phyloP scores from a whole-genome alignment of 345 rosid species.

The Melaleuca alternifolia region DNA sequence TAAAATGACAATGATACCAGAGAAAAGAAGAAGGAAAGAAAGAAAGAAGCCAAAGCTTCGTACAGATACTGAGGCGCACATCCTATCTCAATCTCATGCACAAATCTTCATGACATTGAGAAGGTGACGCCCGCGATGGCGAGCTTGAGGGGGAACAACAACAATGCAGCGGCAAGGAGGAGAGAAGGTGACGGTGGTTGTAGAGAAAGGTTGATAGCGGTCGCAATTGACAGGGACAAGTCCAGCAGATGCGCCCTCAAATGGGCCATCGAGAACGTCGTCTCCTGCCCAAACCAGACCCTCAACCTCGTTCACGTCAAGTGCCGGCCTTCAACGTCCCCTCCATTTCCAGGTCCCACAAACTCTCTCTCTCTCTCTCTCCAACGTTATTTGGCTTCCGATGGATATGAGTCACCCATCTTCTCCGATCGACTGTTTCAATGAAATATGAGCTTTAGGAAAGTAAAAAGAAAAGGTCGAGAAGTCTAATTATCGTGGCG shows the following conservation, averaged over 20 bases:
- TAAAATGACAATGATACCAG: not conserved
- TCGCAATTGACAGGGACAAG: slow-evolving; percentile 36
- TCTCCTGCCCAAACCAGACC: slow-evolving; percentile 13
- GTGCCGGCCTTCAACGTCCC: slow-evolving; percentile 7
- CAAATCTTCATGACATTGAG: not conserved
- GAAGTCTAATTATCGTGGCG: not conserved
- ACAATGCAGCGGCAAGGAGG: slow-evolving; percentile 10
- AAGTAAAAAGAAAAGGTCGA: not conserved
- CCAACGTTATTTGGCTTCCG: not conserved
- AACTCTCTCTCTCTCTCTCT: not conserved
- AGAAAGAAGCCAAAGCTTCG: not conserved
- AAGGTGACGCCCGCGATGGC: not conserved
- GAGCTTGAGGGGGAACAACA: not conserved
- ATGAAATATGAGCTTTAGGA: not conserved
- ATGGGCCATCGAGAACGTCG: slow-evolving; percentile 42
- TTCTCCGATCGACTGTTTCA: not conserved
- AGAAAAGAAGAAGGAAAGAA: not conserved
- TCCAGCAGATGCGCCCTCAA: slow-evolving; percentile 31
- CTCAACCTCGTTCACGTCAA: slow-evolving; percentile 57
- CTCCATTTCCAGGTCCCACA: not conserved
- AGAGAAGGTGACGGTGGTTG: slow-evolving; percentile 5
- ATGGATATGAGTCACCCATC: not conserved
- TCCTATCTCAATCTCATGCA: too few species aligned
- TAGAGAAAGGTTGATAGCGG: slow-evolving; percentile 21
- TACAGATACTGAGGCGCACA: not conserved